phyloP scores from a whole-genome alignment of 2,329 filamentous ascomycete genomes.

The Proliferodiscus dingleyae region DNA sequence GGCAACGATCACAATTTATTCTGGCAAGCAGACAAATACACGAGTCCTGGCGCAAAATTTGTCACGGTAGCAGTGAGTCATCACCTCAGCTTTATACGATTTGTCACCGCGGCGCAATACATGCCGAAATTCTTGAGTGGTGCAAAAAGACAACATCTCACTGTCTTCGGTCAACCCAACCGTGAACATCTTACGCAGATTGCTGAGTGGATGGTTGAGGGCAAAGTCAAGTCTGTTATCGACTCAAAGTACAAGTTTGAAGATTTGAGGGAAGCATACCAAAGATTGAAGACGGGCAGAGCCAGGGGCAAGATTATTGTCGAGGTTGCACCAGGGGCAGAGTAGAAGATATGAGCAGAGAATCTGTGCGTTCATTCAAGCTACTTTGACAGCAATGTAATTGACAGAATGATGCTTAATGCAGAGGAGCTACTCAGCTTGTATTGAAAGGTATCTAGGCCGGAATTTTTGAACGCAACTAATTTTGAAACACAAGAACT shows the following conservation, averaged over 20 bases:
- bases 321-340: constrained; percentile 7
- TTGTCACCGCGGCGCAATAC: not conserved
- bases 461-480: not conserved
- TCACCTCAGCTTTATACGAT: not conserved
- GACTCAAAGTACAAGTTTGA: constrained; percentile 53
- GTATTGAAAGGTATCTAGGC: not conserved
- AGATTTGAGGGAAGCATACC: constrained; percentile 52
- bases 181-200: constrained; percentile 33
- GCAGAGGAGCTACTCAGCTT: not conserved
- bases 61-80: constrained; percentile 40
- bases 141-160: not conserved
- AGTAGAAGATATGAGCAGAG: not conserved
- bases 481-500: not conserved
- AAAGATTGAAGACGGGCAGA: constrained; percentile 51
- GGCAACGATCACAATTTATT: constrained; percentile 10
- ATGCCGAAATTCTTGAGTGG: not conserved
- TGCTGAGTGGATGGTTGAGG: constrained; percentile 51
- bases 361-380: not conserved
- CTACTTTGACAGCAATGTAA: not conserved
- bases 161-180: not conserved
- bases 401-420: not conserved
- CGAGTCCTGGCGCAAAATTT: constrained; percentile 12
- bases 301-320: constrained; percentile 55
- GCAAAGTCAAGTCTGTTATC: constrained; percentile 52
- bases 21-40: constrained; percentile 18